These are phyloP conservation scores for Chloromonas sp. DNA, from an alignment of 163 green algal species.

Conservation along the genomic window DNA sequence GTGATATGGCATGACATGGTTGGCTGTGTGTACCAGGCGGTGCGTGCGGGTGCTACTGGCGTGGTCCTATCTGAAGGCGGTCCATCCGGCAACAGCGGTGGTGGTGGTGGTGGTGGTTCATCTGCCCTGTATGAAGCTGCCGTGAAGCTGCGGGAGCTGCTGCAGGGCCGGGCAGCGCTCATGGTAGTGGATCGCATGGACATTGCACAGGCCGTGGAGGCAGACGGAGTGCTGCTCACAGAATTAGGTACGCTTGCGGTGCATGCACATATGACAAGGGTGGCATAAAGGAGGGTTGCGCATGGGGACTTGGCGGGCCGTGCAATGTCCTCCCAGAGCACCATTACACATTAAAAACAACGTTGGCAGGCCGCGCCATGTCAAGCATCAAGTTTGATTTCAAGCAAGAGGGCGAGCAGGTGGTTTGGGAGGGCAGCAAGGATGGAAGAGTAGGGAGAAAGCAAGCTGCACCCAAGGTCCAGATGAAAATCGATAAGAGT, in stretches of 20 bases:
- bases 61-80: conserved; percentile 55
- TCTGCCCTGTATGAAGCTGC: conserved; percentile 77
- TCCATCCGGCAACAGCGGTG: not conserved
- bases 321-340: no score
- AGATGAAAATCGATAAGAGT: no score
- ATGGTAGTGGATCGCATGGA: conserved; percentile 84
- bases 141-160: conserved; percentile 55
- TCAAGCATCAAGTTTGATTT: no score
- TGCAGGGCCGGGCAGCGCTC: conserved; percentile 72
- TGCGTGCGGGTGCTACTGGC: conserved; percentile 63
- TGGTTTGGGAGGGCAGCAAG: no score
- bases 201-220: conserved; percentile 76
- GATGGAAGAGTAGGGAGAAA: no score
- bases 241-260: not conserved
- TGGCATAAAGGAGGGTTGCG: no score
- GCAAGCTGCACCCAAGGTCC: no score
- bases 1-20: conserved; percentile 18
- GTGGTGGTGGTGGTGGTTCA: conserved; percentile 23
- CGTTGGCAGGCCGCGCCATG: no score
- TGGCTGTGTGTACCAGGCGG: conserved; percentile 16
- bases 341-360: no score
- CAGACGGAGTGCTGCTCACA: conserved; percentile 85
- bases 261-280: no score
- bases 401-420: no score
- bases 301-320: no score